Base-by-base conservation (phyloP, 371 early-diverging fungal genomes). In the Lichtheimia ramosa region DNA sequence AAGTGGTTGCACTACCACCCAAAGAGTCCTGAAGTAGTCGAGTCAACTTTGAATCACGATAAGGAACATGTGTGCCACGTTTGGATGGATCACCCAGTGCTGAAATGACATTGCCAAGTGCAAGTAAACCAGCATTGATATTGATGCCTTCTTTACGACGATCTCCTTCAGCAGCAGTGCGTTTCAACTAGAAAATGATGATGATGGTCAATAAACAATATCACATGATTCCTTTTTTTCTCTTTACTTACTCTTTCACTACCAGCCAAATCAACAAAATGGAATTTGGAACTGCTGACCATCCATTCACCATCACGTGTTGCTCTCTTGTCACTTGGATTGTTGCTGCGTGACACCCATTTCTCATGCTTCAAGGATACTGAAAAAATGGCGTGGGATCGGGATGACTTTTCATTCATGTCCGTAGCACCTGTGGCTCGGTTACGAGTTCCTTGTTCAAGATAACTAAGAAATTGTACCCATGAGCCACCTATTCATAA, bases 211-310 rank as follows among this genome's bases (percentile, higher is more conserved):
- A 34, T 34, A 34, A 34, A 6, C 2, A 34, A 2, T 2, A 34
- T 34, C 34, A 34, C 34, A 34, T 34, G 34, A 8, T 28, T 1
- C 25, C 5, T n/a, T n/a, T n/a, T n/a, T n/a, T n/a, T n/a, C n/a
- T n/a, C 1, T 28, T 34, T 34, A 8, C 34, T 63, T 80, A 85
- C 83, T 50, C 99, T 87, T 73, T 99, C 99, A 46, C 95, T 94
- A 18, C 99, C 99, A 34, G 99, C 99, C 66, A 99, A 77, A 84
- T 99, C 99, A 42, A 99, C 99, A 85, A 99, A 99, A 72, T 97
- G 94, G 66, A 98, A 95, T 77, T 99, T 99, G 43, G 94, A 92
- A 15, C 79, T 82, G 34, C 92, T 73, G 16, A 79, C 66, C 20
- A 88, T 60, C 73, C 82, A 80, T 53, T 85, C 83, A 18, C 60